A percentile compares a stretch with the other conserved stretches of the same genome.
Conservation (phyloP, 2,329 filamentous ascomycete genomes). For the Cordyceps pruinosa region DNA sequence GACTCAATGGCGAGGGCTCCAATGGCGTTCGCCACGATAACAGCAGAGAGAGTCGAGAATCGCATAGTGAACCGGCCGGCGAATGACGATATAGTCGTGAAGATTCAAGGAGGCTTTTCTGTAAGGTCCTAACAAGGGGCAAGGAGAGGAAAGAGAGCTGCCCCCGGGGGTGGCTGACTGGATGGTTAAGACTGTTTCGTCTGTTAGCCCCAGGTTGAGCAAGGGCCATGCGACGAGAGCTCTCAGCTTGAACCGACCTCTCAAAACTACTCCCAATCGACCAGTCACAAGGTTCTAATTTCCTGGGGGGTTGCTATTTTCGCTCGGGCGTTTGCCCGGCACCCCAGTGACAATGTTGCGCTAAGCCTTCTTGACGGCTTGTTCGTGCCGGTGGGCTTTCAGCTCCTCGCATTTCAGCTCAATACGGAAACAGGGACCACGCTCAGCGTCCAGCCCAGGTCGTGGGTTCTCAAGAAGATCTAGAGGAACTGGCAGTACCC, state of each 20-base stretch:
- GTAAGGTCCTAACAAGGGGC: background rate
- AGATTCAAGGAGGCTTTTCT: background rate
- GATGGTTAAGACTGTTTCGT: background rate
- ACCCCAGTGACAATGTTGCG: no score
- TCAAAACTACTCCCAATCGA: background rate
- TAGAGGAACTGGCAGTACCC: background rate
- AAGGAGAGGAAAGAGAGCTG: background rate
- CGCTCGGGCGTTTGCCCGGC: background rate
- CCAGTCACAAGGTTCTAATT: background rate
- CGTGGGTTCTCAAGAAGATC: background rate
- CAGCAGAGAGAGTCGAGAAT: background rate
- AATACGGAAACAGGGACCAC: background rate
- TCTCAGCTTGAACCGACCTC: background rate
- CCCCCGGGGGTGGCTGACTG: background rate
- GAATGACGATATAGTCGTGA: background rate
- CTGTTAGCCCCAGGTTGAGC: background rate
- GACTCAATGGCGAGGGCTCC: slow-evolving; percentile 6
- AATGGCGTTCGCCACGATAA: background rate
- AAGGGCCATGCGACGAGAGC: background rate
- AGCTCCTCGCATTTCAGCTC: slow-evolving; percentile 2
- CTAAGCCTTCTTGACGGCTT: background rate
- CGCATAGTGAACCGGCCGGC: background rate
- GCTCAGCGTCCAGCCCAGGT: background rate
- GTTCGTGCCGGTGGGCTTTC: background rate
- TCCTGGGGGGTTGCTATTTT: background rate